Percentiles rank a stretch among this genome's conserved stretches.
These are phyloP conservation scores for Priceomyces medius DNA, from an alignment of 805 yeast genomes.

Conservation along the genomic window DNA sequence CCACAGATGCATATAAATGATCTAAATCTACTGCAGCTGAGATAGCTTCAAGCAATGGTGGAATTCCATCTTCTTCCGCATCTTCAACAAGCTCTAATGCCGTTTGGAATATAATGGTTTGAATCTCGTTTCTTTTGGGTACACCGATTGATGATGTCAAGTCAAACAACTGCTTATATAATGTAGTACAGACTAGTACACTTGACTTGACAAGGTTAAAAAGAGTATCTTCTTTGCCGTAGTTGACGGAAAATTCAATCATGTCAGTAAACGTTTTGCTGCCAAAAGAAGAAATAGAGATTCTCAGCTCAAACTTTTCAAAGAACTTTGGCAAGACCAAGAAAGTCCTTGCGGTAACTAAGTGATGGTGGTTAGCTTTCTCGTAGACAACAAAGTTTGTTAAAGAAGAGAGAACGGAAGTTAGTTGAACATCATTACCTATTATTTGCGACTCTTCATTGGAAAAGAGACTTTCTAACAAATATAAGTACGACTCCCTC, in stretches of 20 bases:
- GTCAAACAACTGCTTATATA: slow-evolving; percentile 37
- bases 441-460: slow-evolving; percentile 34
- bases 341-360: slow-evolving; percentile 50
- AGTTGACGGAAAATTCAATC: slow-evolving; percentile 22
- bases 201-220: slow-evolving; percentile 25
- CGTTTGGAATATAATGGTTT: slow-evolving; percentile 35
- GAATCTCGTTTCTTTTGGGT: slow-evolving; percentile 16
- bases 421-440: slow-evolving; percentile 17
- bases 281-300: slow-evolving; percentile 33
- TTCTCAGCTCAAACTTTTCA: slow-evolving; percentile 45
- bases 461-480: slow-evolving; percentile 42
- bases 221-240: slow-evolving; percentile 10
- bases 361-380: slow-evolving; percentile 13
- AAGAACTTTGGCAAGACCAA: slow-evolving; percentile 56
- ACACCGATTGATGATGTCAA: slow-evolving; percentile 11
- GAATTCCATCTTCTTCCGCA: slow-evolving; percentile 78
- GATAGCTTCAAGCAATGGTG: slow-evolving; percentile 70
- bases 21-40: slow-evolving; percentile 50
- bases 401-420: slow-evolving; percentile 19
- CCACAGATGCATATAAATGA: slow-evolving; percentile 22
- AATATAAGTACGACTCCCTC: slow-evolving; percentile 41
- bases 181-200: slow-evolving; percentile 52
- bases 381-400: slow-evolving; percentile 10
- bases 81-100: slow-evolving; percentile 51
- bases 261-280: slow-evolving; percentile 25